These are phyloP conservation scores for Amesomyces nigricolor DNA, from an alignment of 2,329 filamentous ascomycete genomes.

Conservation along the genomic window DNA sequence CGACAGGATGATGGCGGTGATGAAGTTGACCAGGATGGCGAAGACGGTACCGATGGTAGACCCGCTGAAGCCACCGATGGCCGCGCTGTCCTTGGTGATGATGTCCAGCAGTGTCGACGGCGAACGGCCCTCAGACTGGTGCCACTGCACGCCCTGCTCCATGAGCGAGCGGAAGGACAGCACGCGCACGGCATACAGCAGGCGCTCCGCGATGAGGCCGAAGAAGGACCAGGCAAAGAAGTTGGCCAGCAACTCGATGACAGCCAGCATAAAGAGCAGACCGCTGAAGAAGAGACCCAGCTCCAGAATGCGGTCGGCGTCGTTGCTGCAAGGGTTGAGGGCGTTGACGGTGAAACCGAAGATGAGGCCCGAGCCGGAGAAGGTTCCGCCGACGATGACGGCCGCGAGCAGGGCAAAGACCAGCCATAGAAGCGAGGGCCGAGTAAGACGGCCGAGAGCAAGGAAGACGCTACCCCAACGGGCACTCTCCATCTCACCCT, in stretches of 20 bases:
- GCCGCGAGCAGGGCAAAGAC: not conserved
- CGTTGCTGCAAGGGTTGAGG: conserved; percentile 48
- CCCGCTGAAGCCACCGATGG: conserved; percentile 62
- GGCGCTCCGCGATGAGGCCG: conserved; percentile 50
- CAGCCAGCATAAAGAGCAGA: conserved; percentile 56
- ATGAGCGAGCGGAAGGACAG: conserved; percentile 52
- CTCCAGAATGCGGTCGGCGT: conserved; percentile 41
- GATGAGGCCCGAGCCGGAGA: conserved; percentile 51
- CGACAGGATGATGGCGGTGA: conserved; percentile 63
- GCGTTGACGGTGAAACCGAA: conserved; percentile 56
- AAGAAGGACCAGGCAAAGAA: conserved; percentile 51
- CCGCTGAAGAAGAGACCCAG: conserved; percentile 49
- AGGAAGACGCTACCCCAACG: too few species aligned
- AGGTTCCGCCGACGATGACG: conserved; percentile 46
- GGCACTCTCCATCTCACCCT: too few species aligned
- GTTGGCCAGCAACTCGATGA: conserved; percentile 55
- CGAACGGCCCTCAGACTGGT: conserved; percentile 58
- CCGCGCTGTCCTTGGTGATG: conserved; percentile 64
- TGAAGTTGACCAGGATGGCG: conserved; percentile 61
- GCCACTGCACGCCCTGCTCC: conserved; percentile 57
- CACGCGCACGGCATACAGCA: conserved; percentile 51
- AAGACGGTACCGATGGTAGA: conserved; percentile 65
- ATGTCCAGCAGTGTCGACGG: conserved; percentile 58
- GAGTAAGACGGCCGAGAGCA: not conserved
- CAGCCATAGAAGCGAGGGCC: not conserved